Evolutionary conservation across 805 yeast species (phyloP), one percentile per base, ranked within the genome.

Genomic region (Peterozyma xylosa): DNA sequence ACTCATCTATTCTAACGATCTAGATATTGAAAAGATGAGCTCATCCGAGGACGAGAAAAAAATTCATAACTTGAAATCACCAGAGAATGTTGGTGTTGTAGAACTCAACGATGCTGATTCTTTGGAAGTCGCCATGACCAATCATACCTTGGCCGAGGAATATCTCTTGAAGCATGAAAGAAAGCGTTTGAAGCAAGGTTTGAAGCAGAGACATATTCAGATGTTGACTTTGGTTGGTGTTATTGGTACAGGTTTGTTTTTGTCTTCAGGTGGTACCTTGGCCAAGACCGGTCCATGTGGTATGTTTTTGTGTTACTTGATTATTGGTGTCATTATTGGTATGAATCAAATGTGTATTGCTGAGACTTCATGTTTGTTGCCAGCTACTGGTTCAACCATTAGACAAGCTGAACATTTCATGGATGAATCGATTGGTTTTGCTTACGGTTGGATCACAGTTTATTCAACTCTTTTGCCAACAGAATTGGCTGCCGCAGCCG

Each of bases 241-340:
- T 40, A 59, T 69, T 50, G 74, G 73, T 45, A 68, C 73, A 30
- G 85, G 85, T 52, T 61, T 80, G 30, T 79, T 76, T 55, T 64
- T 79, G 33, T 75, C 79, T 33, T 64, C 76, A 1, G 80, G 81
- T 17, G 67, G 66, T 36, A 66, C 79, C 9, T 61, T 78, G 42
- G 64, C 67, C 29, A 59, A 50, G 10, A 79, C 76, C 37, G 80
- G 80, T 9, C 78, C 79, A 11, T 76, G 73, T 3, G 68, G 80
- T 3, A 57, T 77, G 54, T 58, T 78, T 37, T 60, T 78, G 37
- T 69, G 75, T 39, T 78, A 71, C 49, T 48, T 65, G 9, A 56
- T 77, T 43, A 68, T 77, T 46, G 82, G 80, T 17, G 47, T 64
- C 10, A 44, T 44, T 21, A 44, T 44, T 21, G 46, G 46, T 44